Conservation (phyloP, 306 rosid species). For the Dryas octopetala region DNA sequence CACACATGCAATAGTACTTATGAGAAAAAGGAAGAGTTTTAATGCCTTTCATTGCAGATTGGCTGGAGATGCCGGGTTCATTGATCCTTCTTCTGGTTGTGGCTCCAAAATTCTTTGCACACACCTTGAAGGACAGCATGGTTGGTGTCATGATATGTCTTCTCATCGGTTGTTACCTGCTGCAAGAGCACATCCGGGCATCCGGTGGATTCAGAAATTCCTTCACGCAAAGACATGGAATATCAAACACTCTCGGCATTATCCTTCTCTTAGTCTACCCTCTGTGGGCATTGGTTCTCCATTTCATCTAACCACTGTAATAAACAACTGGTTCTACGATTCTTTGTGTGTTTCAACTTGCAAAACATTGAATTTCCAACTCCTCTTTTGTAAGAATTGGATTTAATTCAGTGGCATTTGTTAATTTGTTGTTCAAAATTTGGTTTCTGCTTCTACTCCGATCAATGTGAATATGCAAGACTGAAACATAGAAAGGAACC, state of each 20-base stretch:
- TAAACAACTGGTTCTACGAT: background rate
- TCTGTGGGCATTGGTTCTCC: conserved; percentile 58
- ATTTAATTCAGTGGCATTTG: background rate
- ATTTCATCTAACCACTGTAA: conserved; percentile 32
- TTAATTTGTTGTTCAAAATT: background rate
- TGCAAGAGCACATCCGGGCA: conserved; percentile 89
- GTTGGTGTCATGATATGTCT: conserved; percentile 59
- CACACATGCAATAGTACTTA: too few relatives aligned
- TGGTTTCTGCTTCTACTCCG: background rate
- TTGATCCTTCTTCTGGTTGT: conserved; percentile 75
- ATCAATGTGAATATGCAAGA: background rate
- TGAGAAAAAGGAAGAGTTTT: background rate
- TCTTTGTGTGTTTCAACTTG: background rate
- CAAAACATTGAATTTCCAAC: conserved; percentile 25
- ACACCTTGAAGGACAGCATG: conserved; percentile 56
- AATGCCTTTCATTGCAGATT: conserved; percentile 44
- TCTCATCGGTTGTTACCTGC: conserved; percentile 69
- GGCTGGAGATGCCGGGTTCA: conserved; percentile 83
- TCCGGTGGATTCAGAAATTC: conserved; percentile 90
- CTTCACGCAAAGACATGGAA: conserved; percentile 73
- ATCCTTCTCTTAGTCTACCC: conserved; percentile 70
- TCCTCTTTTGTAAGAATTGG: background rate
- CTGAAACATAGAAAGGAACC: background rate
- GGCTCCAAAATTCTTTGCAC: conserved; percentile 66
- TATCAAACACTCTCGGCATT: conserved; percentile 83